Base-by-base conservation (phyloP, 192 early-diverging fungal species). In the Podila epigama region DNA sequence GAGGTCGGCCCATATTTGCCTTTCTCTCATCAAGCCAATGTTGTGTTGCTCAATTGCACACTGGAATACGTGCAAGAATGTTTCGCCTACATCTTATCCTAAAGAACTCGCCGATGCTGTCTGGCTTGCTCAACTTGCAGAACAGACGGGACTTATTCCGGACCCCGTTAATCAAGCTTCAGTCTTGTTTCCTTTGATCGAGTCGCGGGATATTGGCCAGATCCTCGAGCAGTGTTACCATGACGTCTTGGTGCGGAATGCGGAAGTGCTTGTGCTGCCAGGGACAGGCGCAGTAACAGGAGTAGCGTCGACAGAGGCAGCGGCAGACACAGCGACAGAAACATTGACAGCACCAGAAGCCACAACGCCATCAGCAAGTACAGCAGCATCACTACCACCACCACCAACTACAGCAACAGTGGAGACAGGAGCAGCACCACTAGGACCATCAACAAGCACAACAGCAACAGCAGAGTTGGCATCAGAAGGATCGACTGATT, bases 191-290 rank as follows among this genome's bases (percentile, higher is more conserved):
- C 73, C 73, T 8, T 39, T 77, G 25, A 67, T 77, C 48, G 28
- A 68, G 6, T 68, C 66, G 5, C 58, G 63, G 20, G 73, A 77
- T 55, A 44, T 77, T 11, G 66, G 73, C 0, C 22, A 63, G 18
- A 36, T 77, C 16, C 60, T 77, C 5, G 73, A 77, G 48, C 73
- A 77, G 32, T 77, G 73, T 33, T 77, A 68, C 28, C 68, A 77
- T 39, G 50, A 64, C 13, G 55, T 77, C 27, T 54, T 77, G 27
- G 66, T 77, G 31, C 29, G 64, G 33, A 77, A 77, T 16, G 60
- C 61, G 5, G 73, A 68, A 16, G 18, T 33, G 16, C 52, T 66
- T 13, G 55, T 44, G 18, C 72, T 51, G 39, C 53, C 42, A 53
- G 41, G 41, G 15, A 20, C 44, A 48, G 11, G 20, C 15, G 44